phyloP scores from a whole-genome alignment of 768 basidiomycete species.

The Dentipellis fragilis region DNA sequence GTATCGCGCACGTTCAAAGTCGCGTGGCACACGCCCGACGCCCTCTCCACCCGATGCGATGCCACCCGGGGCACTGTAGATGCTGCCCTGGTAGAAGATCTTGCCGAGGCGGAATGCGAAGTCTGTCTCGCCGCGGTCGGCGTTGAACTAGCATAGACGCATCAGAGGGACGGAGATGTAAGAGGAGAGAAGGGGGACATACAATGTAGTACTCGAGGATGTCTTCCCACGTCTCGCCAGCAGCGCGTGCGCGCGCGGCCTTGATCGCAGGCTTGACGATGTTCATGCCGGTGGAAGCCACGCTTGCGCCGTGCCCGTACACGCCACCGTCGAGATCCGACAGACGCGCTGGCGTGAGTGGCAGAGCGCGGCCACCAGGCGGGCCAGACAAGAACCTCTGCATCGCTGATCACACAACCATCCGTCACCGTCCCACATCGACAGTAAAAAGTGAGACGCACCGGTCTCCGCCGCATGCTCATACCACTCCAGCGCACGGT shows the following conservation, averaged over 20 bases:
- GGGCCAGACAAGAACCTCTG: slow-evolving; percentile 74
- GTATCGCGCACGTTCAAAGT: slow-evolving; percentile 62
- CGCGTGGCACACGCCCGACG: slow-evolving; percentile 80
- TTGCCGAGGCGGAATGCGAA: slow-evolving; percentile 92
- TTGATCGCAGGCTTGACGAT: slow-evolving; percentile 67
- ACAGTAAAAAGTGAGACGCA: slow-evolving; percentile 19
- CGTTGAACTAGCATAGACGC: slow-evolving; percentile 62
- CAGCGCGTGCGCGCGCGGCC: slow-evolving; percentile 71
- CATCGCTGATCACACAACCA: slow-evolving; percentile 63
- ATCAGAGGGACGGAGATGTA: not conserved
- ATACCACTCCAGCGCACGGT: slow-evolving; percentile 80
- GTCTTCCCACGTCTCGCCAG: slow-evolving; percentile 92
- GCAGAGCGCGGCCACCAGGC: slow-evolving; percentile 82
- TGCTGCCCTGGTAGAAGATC: slow-evolving; percentile 92
- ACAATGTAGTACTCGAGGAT: slow-evolving; percentile 88
- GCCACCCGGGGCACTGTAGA: slow-evolving; percentile 73
- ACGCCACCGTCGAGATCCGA: slow-evolving; percentile 89
- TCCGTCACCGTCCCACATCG: slow-evolving; percentile 1
- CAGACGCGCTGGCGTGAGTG: slow-evolving; percentile 68
- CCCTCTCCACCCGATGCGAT: slow-evolving; percentile 83
- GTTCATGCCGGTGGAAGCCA: slow-evolving; percentile 79
- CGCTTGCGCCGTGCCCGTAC: slow-evolving; percentile 92
- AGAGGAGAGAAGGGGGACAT: slow-evolving; percentile 14
- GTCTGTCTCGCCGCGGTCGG: slow-evolving; percentile 81
- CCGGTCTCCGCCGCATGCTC: slow-evolving; percentile 82